Evolutionary conservation across 257 asterid species (phyloP), one percentile per base, ranked within the genome.

Genomic region (Eustoma russellianum): DNA sequence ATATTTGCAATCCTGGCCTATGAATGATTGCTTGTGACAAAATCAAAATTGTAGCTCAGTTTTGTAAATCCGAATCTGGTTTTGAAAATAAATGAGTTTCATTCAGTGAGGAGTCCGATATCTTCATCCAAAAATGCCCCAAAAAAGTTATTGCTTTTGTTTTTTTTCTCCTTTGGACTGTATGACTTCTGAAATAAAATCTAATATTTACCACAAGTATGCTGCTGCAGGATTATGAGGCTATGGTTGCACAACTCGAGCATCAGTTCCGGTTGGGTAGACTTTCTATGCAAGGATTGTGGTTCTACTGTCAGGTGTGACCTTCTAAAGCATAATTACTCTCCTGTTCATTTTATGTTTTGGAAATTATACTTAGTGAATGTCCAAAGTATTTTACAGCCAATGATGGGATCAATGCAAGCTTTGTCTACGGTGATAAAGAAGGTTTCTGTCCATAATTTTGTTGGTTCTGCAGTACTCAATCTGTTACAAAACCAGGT

Each of bases 231-330:
- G 98, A 88, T 76, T 92, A 92, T 71, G 90, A 87, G 76, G 95
- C 98, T 57, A 74, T 88, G 97, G 97, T 91, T 73, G 97, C 97
- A 54, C 97, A 89, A 75, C 86, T 89, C 50, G 97, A 89, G 60
- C 97, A 89, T 80, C 98, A 92, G 62, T 92, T 92, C 81, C 94
- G 90, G 53, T 55, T 87, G 60, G 84, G 97, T 68, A 87, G 78
- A 75, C 94, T 92, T 68, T 92, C 97, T 49, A 75, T 87, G 60
- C 97, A 88, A 75, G 98, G 98, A 66, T 74, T 92, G 50, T 92
- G 98, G 98, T 87, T 92, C 68, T 92, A 87, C 66, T 92, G 98
- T 78, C 98, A 92, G 97, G 98, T 92, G 65, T 66, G 64, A 50
- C 69, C 34, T 14, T 55, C 48, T 49, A 19, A 43, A 67, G 13